A percentile compares a stretch with the other conserved stretches of the same genome.
These are phyloP conservation scores for Haplosporangium sp. DNA, from an alignment of 371 early-diverging fungal genomes.

Conservation along the genomic window DNA sequence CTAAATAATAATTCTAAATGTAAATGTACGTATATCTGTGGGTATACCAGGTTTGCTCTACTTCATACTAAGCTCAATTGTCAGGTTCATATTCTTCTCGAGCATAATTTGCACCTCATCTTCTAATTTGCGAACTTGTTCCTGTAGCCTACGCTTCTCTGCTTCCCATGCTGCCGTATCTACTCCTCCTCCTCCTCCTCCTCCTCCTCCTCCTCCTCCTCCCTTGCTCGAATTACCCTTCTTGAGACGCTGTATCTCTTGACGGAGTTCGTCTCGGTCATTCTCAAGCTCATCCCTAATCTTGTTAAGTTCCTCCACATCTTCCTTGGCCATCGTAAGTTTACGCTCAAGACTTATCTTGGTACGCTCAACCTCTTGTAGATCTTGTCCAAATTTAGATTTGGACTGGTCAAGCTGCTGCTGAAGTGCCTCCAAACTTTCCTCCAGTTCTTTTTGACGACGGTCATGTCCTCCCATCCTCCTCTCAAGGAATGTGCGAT, in stretches of 20 bases:
- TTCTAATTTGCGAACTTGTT: slow-evolving; percentile 35
- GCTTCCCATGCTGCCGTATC: slow-evolving; percentile 45
- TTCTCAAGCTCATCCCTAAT: slow-evolving; percentile 42
- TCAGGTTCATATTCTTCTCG: slow-evolving; percentile 55
- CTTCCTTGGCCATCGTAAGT: slow-evolving; percentile 40
- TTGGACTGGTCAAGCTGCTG: slow-evolving; percentile 37
- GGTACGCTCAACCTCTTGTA: slow-evolving; percentile 46
- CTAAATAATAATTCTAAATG: background rate
- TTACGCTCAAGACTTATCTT: slow-evolving; percentile 50
- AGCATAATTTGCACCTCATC: slow-evolving; percentile 53
- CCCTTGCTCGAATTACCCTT: slow-evolving; percentile 4
- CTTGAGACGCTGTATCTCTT: slow-evolving; percentile 53
- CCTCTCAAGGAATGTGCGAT: slow-evolving; percentile 44
- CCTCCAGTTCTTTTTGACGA: slow-evolving; percentile 46
- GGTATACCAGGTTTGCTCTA: background rate
- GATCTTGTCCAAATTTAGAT: slow-evolving; percentile 43
- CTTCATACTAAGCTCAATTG: slow-evolving; percentile 54
- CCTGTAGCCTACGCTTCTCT: slow-evolving; percentile 19
- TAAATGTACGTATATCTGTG: background rate
- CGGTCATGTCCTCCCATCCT: slow-evolving; percentile 50
- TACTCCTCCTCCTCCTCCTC: slow-evolving; percentile 29
- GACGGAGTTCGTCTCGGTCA: slow-evolving; percentile 52
- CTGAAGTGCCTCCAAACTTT: slow-evolving; percentile 31
- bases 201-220: slow-evolving; percentile 24
- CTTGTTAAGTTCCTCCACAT: slow-evolving; percentile 47